Evolutionary conservation across 148 eudicot genomes (phyloP), one percentile per base, ranked within the genome.

Genomic region (Limonium bicolor): DNA sequence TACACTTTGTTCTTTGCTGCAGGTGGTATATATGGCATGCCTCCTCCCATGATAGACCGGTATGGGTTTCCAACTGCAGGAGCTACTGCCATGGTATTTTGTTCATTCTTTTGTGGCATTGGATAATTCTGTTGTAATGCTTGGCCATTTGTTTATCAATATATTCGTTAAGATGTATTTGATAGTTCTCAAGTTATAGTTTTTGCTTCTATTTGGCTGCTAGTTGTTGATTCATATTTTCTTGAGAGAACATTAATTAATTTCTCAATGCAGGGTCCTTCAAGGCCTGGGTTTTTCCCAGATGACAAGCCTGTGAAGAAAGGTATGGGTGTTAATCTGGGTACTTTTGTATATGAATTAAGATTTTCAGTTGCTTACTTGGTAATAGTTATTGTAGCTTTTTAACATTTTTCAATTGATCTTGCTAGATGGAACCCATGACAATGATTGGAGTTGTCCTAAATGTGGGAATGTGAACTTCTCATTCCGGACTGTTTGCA

Each of bases 401-500:
- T n/a, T n/a, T n/a, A n/a, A n/a, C n/a, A n/a, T n/a, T 19, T 30
- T 55, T 4, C 37, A 41, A 23, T 13, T 15, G 2, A 13, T 24
- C 19, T 15, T 21, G 26, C 25, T 45, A 90, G 95, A 85, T 66
- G 80, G 56, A 59, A 69, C 77, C 2, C 87, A 92, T 51, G 97
- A 80, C 42, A 78, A 83, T 47, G 99, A 90, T 51, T 90, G 99
- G 99, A 55, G 59, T 26, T 90, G 99, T 64, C 99, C 99, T 7
- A 77, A 84, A 42, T 90, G 99, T 71, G 95, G 95, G 54, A 90
- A 90, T 61, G 84, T 84, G 45, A 90, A 90, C 71, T 90, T 84
- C 67, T 80, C 99, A 1, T 90, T 90, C 19, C 62, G 99, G 71
- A 66, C 84, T 21, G 79, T 81, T 66, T 90, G 99, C 54, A 90